phyloP scores from a whole-genome alignment of 78 protist genomes.

The Dictyostelium firmibasis region DNA sequence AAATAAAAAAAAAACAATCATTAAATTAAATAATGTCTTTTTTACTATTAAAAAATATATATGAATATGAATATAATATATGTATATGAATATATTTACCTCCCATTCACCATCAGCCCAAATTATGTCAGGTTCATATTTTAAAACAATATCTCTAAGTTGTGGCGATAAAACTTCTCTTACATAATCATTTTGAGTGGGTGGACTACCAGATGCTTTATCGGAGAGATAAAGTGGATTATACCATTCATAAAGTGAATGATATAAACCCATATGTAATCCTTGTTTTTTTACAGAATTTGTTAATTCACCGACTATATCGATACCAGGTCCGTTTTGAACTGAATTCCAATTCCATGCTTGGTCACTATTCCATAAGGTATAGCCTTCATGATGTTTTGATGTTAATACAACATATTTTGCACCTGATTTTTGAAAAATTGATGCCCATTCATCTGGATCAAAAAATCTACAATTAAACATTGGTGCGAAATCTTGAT shows the following conservation, averaged over 20 bases:
- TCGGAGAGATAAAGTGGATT: constrained; percentile 68
- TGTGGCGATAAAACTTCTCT: constrained; percentile 27
- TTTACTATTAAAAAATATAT: too few species aligned
- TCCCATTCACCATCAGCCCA: constrained; percentile 85
- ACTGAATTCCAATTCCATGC: constrained; percentile 80
- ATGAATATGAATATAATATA: background rate
- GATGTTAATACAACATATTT: constrained; percentile 78
- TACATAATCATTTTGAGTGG: constrained; percentile 8
- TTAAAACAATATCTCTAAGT: constrained; percentile 33
- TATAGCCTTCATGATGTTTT: constrained; percentile 84
- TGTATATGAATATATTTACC: background rate
- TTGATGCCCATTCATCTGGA: constrained; percentile 79
- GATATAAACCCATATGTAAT: constrained; percentile 73
- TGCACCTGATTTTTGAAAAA: constrained; percentile 62
- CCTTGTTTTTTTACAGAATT: constrained; percentile 47
- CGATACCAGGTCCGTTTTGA: constrained; percentile 52
- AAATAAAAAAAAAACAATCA: background rate
- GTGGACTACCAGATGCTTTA: background rate
- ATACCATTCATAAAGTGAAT: constrained; percentile 70
- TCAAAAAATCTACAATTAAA: constrained; percentile 50
- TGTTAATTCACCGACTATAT: constrained; percentile 29
- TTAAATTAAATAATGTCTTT: background rate
- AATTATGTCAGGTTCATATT: constrained; percentile 73
- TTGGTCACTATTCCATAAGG: constrained; percentile 19
- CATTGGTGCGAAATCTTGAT: constrained; percentile 63